Conservation (phyloP, 768 basidiomycete species). For the Tulasnella sp. region DNA sequence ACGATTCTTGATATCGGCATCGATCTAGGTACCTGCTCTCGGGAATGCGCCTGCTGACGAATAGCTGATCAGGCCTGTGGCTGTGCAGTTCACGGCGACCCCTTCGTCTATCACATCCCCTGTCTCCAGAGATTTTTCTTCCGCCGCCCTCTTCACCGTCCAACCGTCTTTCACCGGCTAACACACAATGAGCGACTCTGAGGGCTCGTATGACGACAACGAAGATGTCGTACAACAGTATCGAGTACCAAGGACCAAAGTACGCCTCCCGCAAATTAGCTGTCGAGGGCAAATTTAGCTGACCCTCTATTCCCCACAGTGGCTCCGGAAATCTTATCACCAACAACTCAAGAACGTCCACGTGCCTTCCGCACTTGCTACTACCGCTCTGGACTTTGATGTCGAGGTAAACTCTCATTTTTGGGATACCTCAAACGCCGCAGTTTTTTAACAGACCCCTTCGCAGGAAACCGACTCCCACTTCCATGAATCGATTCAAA, state of each 20-base stretch:
- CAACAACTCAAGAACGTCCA: slow-evolving; percentile 70
- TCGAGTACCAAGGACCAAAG: not conserved
- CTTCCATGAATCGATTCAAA: slow-evolving; percentile 71
- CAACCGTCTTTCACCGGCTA: not conserved
- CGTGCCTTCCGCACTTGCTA: slow-evolving; percentile 64
- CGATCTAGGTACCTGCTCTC: too few species aligned
- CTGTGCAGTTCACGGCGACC: not conserved
- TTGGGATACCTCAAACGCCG: not conserved
- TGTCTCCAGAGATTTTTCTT: not conserved
- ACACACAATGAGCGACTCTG: slow-evolving; percentile 16
- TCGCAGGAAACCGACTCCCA: slow-evolving; percentile 74
- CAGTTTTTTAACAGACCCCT: not conserved
- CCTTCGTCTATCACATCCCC: not conserved
- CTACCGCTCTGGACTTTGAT: slow-evolving; percentile 59
- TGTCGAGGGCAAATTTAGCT: not conserved
- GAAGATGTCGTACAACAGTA: not conserved
- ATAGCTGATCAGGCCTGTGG: not conserved
- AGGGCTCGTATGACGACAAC: not conserved
- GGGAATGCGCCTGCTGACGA: not conserved
- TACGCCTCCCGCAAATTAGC: not conserved
- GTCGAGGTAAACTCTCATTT: slow-evolving; percentile 49
- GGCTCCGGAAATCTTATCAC: slow-evolving; percentile 59
- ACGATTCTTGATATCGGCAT: too few species aligned
- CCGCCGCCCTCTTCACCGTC: not conserved
- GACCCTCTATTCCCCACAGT: not conserved